Percentiles rank a stretch among this genome's conserved stretches.
phyloP scores from a whole-genome alignment of 768 basidiomycete genomes.

The Thelephora aurantiotincta region DNA sequence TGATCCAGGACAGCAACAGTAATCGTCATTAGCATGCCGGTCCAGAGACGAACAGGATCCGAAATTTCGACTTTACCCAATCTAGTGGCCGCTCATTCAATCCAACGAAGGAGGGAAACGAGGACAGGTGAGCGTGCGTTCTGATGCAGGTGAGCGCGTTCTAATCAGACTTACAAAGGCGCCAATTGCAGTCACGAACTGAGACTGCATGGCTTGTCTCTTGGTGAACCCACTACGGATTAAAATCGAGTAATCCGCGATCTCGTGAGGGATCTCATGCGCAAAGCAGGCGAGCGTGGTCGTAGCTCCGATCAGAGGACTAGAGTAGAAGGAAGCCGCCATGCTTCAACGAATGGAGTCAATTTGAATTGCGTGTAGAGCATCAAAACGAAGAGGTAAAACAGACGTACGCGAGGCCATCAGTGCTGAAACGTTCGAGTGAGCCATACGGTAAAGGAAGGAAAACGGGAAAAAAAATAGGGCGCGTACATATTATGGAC shows the following conservation, averaged over 20 bases:
- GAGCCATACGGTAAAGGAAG: constrained; percentile 7
- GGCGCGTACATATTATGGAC: constrained; percentile 76
- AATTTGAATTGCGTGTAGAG: background rate
- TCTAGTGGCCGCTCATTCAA: constrained; percentile 8
- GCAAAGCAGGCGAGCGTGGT: constrained; percentile 93
- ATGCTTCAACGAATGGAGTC: constrained; percentile 33
- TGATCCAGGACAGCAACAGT: background rate
- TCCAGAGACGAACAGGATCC: background rate
- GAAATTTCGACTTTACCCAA: constrained; percentile 11
- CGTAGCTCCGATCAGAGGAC: constrained; percentile 83
- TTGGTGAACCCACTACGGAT: constrained; percentile 86
- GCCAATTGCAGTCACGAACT: constrained; percentile 83
- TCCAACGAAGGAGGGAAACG: constrained; percentile 9
- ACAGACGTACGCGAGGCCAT: constrained; percentile 71
- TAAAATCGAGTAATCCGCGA: constrained; percentile 93
- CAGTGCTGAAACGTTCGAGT: constrained; percentile 40
- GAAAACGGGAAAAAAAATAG: constrained; percentile 8
- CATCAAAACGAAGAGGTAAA: constrained; percentile 3
- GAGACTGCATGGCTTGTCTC: constrained; percentile 83
- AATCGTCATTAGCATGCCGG: background rate
- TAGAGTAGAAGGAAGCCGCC: constrained; percentile 96
- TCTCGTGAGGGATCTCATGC: constrained; percentile 93
- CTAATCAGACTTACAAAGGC: constrained; percentile 60
- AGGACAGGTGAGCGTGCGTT: constrained; percentile 10
- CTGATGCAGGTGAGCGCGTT: background rate